These are phyloP conservation scores for Ambrosia trifida DNA, from an alignment of 129 eudicot genomes.

Conservation along the genomic window DNA sequence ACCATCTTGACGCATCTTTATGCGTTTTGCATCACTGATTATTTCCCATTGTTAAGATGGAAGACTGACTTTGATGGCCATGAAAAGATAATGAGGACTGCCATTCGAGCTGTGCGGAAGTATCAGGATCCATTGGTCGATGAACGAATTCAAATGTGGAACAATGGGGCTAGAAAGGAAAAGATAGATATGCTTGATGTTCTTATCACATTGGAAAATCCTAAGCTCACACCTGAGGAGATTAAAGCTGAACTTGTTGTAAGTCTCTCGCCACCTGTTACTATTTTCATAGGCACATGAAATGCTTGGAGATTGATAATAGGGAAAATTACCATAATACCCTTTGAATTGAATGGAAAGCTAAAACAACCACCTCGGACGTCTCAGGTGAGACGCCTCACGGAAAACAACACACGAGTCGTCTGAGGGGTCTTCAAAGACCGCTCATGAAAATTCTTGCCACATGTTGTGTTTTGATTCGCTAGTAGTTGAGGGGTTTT, in stretches of 20 bases:
- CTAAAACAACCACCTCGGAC: no score
- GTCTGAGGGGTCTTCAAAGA: no score
- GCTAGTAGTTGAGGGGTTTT: no score
- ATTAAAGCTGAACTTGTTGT: constrained; percentile 24
- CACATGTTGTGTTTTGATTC: no score
- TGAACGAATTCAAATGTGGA: constrained; percentile 26
- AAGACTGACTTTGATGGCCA: constrained; percentile 34
- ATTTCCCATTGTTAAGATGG: constrained; percentile 26
- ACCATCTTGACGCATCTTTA: constrained; percentile 14
- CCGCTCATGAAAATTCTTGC: no score
- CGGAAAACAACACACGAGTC: no score
- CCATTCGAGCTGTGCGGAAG: constrained; percentile 6
- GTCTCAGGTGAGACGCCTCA: no score
- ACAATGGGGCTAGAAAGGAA: constrained; percentile 9
- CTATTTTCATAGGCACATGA: not conserved
- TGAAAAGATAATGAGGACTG: constrained; percentile 10
- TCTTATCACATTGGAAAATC: constrained; percentile 20
- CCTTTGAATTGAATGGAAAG: no score
- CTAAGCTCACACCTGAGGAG: constrained; percentile 23
- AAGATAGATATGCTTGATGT: constrained; percentile 29
- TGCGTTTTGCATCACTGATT: constrained; percentile 40
- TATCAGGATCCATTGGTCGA: constrained; percentile 27
- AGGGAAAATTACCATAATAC: no score
- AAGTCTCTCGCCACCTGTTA: not conserved
- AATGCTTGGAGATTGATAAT: not conserved